phyloP scores from a whole-genome alignment of 2,329 filamentous ascomycete species.

The Verticillium klebahnii region DNA sequence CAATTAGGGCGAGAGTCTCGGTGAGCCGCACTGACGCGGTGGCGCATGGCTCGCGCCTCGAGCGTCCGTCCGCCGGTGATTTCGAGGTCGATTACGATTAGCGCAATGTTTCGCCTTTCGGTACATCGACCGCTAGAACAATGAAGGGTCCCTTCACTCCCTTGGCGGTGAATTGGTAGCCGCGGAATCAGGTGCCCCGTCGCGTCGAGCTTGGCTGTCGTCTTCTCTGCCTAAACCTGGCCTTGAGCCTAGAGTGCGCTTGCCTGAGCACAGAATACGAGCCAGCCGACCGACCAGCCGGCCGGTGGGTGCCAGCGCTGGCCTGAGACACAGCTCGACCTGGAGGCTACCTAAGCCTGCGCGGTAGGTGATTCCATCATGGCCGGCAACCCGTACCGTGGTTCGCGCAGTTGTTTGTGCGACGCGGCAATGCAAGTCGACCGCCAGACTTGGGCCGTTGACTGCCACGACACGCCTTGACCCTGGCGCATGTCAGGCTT shows the following conservation, averaged over 20 bases:
- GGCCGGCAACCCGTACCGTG: background rate
- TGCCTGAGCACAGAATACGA: background rate
- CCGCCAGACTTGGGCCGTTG: background rate
- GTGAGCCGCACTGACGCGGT: background rate
- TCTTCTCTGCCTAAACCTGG: background rate
- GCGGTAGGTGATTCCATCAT: background rate
- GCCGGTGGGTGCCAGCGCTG: background rate
- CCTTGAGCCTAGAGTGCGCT: background rate
- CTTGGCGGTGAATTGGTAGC: background rate
- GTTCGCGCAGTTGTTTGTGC: background rate
- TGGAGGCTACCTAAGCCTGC: background rate
- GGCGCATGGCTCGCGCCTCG: background rate
- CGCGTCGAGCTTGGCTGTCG: background rate
- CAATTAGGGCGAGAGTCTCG: background rate
- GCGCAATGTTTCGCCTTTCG: background rate
- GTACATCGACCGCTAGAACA: background rate
- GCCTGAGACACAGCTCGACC: background rate
- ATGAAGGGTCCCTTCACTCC: too few species aligned
- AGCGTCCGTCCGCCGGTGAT: background rate
- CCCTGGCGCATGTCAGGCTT: background rate
- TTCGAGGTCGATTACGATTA: background rate
- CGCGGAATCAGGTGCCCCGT: background rate
- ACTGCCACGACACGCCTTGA: background rate
- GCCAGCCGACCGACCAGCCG: background rate
- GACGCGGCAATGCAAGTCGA: background rate